These are phyloP conservation scores for Paramecium caudatum DNA, from an alignment of 73 alveolate genomes.

Conservation along the genomic window DNA sequence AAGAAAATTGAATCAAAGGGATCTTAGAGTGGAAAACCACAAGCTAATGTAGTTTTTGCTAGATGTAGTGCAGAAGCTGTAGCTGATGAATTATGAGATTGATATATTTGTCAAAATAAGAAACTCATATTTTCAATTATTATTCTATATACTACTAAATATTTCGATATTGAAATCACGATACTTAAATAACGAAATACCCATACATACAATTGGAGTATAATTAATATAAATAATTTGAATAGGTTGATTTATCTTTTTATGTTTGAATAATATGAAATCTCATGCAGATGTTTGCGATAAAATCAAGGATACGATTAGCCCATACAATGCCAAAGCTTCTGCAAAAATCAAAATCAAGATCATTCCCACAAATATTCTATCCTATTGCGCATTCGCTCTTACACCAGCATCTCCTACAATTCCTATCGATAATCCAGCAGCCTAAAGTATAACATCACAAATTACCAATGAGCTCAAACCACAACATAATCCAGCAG, in stretches of 20 bases:
- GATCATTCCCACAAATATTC: slow-evolving; percentile 98
- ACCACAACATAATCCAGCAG: slow-evolving; percentile 98
- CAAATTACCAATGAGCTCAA: slow-evolving; percentile 90
- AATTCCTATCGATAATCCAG: slow-evolving; percentile 99
- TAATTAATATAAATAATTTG: no score
- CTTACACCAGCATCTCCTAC: slow-evolving; percentile 99
- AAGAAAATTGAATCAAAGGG: slow-evolving; percentile 11
- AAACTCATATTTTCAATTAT: no score
- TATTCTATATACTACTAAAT: no score
- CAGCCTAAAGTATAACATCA: slow-evolving; percentile 84
- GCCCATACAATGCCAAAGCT: slow-evolving; percentile 98
- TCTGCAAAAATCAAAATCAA: slow-evolving; percentile 98
- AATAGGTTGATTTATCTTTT: slow-evolving; percentile 47
- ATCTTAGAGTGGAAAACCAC: slow-evolving; percentile 5
- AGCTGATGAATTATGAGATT: not conserved
- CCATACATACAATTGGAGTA: no score
- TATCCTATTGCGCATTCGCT: slow-evolving; percentile 98
- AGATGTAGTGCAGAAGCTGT: not conserved
- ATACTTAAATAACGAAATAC: no score
- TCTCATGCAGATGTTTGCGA: slow-evolving; percentile 76
- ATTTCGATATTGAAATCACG: no score
- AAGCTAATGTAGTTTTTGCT: slow-evolving; percentile 6
- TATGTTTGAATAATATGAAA: slow-evolving; percentile 13
- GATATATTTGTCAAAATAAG: no score
- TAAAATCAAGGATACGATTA: slow-evolving; percentile 93